These are phyloP conservation scores for Ophiosphaerella korrae DNA, from an alignment of 2,329 filamentous ascomycete genomes.

Conservation along the genomic window DNA sequence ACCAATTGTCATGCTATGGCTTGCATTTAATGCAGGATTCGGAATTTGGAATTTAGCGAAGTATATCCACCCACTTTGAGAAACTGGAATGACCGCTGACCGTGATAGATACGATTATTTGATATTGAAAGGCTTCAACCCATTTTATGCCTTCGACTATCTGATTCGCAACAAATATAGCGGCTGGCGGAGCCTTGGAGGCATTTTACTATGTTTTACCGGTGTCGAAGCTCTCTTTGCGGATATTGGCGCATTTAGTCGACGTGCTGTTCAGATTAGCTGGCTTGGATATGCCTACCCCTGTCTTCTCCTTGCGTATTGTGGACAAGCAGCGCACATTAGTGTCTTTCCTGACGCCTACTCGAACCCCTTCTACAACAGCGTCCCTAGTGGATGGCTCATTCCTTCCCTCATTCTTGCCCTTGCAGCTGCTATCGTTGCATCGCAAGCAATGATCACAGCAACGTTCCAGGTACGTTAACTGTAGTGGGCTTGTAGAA, in stretches of 20 bases:
- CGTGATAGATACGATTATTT: conserved; percentile 49
- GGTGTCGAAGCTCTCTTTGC: conserved; percentile 79
- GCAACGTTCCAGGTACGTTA: conserved; percentile 67
- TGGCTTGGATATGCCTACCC: conserved; percentile 74
- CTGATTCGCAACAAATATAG: conserved; percentile 63
- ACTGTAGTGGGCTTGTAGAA: not conserved
- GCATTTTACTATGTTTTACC: conserved; percentile 75
- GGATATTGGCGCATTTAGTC: conserved; percentile 75
- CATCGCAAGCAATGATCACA: conserved; percentile 79
- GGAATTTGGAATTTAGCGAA: conserved; percentile 62
- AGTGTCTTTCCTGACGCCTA: conserved; percentile 64
- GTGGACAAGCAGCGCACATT: conserved; percentile 77
- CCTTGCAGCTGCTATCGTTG: conserved; percentile 73
- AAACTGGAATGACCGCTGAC: conserved; percentile 15
- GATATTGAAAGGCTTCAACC: conserved; percentile 60
- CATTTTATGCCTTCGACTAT: conserved; percentile 65
- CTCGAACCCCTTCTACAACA: conserved; percentile 75
- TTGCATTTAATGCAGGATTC: conserved; percentile 65
- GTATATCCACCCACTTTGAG: conserved; percentile 7
- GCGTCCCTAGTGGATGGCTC: conserved; percentile 69
- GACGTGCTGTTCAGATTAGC: conserved; percentile 69
- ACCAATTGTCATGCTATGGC: conserved; percentile 70
- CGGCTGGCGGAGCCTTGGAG: conserved; percentile 70
- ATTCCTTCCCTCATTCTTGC: conserved; percentile 72
- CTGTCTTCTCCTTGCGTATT: conserved; percentile 69